Percentiles rank a stretch among this genome's conserved stretches.
Evolutionary conservation across 2,329 filamentous ascomycete species (phyloP).

Genomic region (Alternaria ventricosa): DNA sequence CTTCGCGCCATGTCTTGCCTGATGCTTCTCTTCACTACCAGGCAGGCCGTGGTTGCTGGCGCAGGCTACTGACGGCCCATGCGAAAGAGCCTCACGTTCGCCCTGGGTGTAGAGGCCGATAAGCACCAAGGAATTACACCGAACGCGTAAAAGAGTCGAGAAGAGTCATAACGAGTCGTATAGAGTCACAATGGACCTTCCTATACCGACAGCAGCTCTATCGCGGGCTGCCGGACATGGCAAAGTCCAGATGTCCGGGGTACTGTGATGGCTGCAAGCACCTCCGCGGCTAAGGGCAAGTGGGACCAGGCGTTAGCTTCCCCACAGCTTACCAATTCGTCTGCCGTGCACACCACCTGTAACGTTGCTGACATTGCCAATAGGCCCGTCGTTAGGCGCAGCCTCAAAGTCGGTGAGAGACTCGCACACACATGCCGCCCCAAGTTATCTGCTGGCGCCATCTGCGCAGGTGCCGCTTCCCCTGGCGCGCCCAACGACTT

Average conservation of each 20-base stretch:
- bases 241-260: background rate
- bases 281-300: background rate
- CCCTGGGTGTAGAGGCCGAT: background rate
- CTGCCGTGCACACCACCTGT: slow-evolving; percentile 4
- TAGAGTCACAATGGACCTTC: background rate
- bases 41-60: background rate
- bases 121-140: background rate
- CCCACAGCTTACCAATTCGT: slow-evolving; percentile 7
- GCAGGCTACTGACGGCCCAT: background rate
- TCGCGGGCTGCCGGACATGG: background rate
- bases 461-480: background rate
- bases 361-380: slow-evolving; percentile 1
- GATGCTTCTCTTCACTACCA: background rate
- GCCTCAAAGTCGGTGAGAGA: slow-evolving; percentile 1
- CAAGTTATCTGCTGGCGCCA: background rate
- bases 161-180: background rate
- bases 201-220: background rate
- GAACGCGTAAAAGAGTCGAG: background rate
- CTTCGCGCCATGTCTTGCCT: background rate
- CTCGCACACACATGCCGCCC: background rate
- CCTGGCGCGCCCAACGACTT: background rate
- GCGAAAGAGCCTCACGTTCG: background rate
- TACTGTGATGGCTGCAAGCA: background rate
- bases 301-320: slow-evolving; percentile 1
- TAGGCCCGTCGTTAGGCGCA: background rate